Evolutionary conservation across 164 flowering plant species (phyloP), one percentile per base, ranked within the genome.

Genomic region (Annona squamosa): DNA sequence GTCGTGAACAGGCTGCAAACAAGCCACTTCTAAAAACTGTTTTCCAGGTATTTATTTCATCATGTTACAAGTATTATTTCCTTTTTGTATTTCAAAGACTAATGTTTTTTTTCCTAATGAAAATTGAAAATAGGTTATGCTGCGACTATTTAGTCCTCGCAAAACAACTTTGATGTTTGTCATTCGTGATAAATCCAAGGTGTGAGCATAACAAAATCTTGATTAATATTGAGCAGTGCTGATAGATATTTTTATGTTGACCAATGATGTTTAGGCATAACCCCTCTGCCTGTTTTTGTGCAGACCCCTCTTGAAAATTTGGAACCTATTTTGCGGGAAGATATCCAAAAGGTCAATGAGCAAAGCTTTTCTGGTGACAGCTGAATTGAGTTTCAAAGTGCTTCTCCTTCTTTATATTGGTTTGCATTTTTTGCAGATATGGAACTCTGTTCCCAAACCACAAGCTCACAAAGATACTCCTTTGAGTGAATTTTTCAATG

Each of bases 1-100:
- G 99, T 43, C 98, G 99, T 77, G 98, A 95, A 79, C 97, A 95
- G 78, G 99, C 99, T 78, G 97, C 99, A 73, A 95, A 95, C 82
- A 95, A 93, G 79, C 98, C 99, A 77, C 98, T 95, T 73, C 73
- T 95, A 46, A 93, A 93, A 84, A 93, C 97, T 71, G 99, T 93
- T 37, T 91, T 93, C 79, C 98, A 93, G 90, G 98, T 91, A 83
- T 57, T 19, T 63, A 10, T 66, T 46, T 41, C 41, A 69, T 3
- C 43, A 66, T 66, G 4, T 66, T 44, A 19, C 4, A 66, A 66
- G 42, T 64, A 19, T 64, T 26, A 64, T 37, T 19, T 17, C 42
- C 6, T 59, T 37, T 19, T 64, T n/a, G 67, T 19, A 64, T 42
- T 4, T 66, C 68, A 66, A 42, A 37, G 16, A 44, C 43, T 42